These are phyloP conservation scores for Phyllostachys edulis DNA, from an alignment of 176 grass and related monocot genomes.

Conservation along the genomic window DNA sequence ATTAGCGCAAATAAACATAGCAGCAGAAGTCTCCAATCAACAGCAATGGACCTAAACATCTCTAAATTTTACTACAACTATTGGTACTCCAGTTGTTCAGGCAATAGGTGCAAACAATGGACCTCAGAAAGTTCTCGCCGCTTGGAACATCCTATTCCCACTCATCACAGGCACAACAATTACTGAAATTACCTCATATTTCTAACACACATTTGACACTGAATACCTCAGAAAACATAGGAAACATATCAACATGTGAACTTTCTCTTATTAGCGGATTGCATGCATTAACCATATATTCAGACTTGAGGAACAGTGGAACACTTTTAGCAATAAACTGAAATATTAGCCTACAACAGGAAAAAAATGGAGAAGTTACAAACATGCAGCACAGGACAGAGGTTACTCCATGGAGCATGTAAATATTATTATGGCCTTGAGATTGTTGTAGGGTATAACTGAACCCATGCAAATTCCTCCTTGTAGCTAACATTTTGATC, in stretches of 20 bases:
- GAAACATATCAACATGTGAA: not conserved
- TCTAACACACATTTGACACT: not conserved
- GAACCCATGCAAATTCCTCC: constrained; percentile 92
- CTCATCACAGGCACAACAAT: not conserved
- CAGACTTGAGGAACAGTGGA: not conserved
- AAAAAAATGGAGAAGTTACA: constrained; percentile 18
- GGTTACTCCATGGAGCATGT: not conserved
- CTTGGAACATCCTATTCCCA: constrained; percentile 3
- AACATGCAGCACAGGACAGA: constrained; percentile 30
- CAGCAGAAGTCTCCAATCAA: not conserved
- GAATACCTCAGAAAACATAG: not conserved
- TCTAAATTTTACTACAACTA: not conserved
- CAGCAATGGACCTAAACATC: not conserved
- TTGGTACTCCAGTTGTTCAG: not conserved
- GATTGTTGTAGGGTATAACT: constrained; percentile 62
- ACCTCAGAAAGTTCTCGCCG: not conserved
- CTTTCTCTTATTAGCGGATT: not conserved
- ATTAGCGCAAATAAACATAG: not conserved
- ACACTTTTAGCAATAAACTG: not conserved
- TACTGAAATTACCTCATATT: not conserved
- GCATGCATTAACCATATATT: not conserved
- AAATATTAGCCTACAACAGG: not conserved
- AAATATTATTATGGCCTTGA: constrained; percentile 24
- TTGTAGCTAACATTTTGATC: constrained; percentile 67
- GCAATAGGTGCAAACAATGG: not conserved